These are phyloP conservation scores for Nicotiana benthamiana DNA, from an alignment of 257 asterid genomes.

Conservation along the genomic window DNA sequence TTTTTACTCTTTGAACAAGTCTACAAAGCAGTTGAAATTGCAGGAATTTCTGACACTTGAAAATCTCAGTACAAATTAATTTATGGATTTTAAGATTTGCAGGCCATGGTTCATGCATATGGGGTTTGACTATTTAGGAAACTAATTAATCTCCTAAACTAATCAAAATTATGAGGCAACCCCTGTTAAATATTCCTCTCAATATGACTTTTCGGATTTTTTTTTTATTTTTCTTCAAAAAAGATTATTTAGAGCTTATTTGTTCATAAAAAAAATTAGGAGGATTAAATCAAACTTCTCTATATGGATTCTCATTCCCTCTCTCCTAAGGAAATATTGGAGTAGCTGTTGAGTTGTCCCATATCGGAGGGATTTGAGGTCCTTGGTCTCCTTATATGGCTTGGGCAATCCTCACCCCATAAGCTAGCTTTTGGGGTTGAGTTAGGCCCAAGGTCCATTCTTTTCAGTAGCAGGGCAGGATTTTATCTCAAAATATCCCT, in stretches of 20 bases:
- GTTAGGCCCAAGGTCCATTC: no score
- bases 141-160: neutral
- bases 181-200: neutral
- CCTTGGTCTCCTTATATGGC: no score
- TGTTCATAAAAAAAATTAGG: neutral
- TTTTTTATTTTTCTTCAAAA: neutral
- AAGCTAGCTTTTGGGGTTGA: no score
- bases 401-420: no score
- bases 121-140: neutral
- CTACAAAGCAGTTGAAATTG: neutral
- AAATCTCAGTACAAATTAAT: neutral
- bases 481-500: no score
- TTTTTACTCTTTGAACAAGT: neutral
- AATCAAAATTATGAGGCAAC: neutral
- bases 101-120: conserved; percentile 1
- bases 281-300: neutral
- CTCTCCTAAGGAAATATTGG: neutral
- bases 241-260: neutral
- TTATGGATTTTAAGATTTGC: neutral
- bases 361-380: no score
- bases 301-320: neutral
- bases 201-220: neutral
- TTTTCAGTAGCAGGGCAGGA: no score
- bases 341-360: no score
- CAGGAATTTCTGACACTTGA: neutral